Percentiles rank a stretch among this genome's conserved stretches.
These are phyloP conservation scores for Flagelloscypha sp. DNA, from an alignment of 768 basidiomycete species.

Conservation along the genomic window DNA sequence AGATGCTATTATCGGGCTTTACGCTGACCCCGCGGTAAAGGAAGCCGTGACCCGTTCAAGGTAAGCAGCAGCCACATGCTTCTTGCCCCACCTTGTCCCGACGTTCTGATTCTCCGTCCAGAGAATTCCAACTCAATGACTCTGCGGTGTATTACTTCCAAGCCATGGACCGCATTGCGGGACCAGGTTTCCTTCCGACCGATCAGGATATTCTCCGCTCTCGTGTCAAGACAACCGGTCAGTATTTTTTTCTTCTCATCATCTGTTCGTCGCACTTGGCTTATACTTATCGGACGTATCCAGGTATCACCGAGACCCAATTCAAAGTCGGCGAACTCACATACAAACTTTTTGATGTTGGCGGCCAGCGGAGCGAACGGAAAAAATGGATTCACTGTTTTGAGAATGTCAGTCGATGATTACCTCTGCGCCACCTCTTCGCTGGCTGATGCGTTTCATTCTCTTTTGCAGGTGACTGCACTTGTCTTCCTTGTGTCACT, in stretches of 20 bases:
- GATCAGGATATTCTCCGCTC: conserved; percentile 61
- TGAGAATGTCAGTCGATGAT: no score
- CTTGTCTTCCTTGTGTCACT: conserved; percentile 55
- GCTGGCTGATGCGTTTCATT: no score
- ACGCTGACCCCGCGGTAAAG: conserved; percentile 35
- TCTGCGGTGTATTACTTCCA: conserved; percentile 60
- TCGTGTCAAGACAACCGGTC: conserved; percentile 58
- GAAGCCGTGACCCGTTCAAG: no score
- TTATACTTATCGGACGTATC: no score
- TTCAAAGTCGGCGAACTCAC: conserved; percentile 56
- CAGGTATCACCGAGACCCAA: conserved; percentile 58
- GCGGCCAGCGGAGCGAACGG: conserved; percentile 47
- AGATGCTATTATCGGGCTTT: conserved; percentile 45
- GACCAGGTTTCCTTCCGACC: conserved; percentile 45
- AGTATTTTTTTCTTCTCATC: conserved; percentile 26
- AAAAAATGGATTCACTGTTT: conserved; percentile 57
- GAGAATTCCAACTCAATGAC: conserved; percentile 61
- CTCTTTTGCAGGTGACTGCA: conserved; percentile 51
- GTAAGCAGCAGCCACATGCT: no score
- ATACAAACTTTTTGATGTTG: conserved; percentile 51
- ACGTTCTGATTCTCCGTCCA: conserved; percentile 33
- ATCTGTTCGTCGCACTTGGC: no score
- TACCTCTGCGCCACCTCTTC: no score
- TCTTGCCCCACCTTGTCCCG: no score
- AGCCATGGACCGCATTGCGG: conserved; percentile 43